Evolutionary conservation across 1,284 basidiomycete species (phyloP).

Genomic region (Wallemia ichthyophaga): DNA sequence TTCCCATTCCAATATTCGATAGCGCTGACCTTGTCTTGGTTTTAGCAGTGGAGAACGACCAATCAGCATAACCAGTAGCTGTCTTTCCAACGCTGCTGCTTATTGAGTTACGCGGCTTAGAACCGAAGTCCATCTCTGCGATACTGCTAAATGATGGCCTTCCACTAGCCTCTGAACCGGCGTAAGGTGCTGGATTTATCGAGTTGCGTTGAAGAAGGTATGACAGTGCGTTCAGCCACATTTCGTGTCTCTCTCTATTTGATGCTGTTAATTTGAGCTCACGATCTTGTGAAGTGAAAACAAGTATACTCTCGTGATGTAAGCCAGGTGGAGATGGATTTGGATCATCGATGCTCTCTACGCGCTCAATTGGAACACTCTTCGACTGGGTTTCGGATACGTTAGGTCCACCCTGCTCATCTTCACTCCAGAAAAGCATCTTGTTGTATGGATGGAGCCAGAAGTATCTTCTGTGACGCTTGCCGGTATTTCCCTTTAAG

Average conservation of each 20-base stretch:
- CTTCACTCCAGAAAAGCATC: conserved; percentile 86
- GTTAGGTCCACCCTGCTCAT: conserved; percentile 62
- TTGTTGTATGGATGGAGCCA: conserved; percentile 99
- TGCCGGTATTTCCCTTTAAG: conserved; percentile 66
- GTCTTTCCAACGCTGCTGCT: neutral
- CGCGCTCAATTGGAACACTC: conserved; percentile 85
- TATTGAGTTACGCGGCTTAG: conserved; percentile 1
- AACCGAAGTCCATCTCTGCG: conserved; percentile 1
- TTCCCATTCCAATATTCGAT: conserved; percentile 1
- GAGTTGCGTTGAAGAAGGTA: conserved; percentile 8
- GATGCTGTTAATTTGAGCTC: conserved; percentile 96
- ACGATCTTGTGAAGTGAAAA: conserved; percentile 53
- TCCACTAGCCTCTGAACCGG: neutral
- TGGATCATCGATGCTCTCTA: conserved; percentile 62
- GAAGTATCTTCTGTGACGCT: conserved; percentile 83
- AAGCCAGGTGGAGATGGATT: conserved; percentile 80
- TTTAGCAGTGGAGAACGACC: neutral
- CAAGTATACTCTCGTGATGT: conserved; percentile 68
- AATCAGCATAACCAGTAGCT: neutral
- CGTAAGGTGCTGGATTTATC: conserved; percentile 2
- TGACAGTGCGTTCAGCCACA: conserved; percentile 46
- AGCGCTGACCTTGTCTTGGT: neutral
- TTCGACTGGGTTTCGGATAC: conserved; percentile 79
- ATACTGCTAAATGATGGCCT: conserved; percentile 1
- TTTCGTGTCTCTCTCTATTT: conserved; percentile 75